Base-by-base conservation (phyloP, 2,329 filamentous ascomycete genomes). In the Byssoonygena ceratinophila region DNA sequence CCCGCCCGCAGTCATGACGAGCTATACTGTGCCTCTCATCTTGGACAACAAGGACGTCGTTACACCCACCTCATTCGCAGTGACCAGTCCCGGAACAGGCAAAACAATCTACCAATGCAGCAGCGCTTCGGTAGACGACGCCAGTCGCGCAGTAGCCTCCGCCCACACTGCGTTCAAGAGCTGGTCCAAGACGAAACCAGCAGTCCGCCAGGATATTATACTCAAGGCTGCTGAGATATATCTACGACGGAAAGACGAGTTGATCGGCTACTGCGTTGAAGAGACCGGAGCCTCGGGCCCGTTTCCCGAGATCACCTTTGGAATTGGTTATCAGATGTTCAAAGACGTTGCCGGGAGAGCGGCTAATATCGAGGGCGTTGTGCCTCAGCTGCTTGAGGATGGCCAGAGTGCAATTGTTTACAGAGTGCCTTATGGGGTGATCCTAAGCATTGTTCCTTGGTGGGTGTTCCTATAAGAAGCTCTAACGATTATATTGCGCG, bases 381-480 rank as follows among this genome's bases (percentile, higher is more conserved):
- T 78, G 16, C 77, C 77, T 0, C 66, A 67, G 2, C 70, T 73
- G 18, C 64, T 64, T 12, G 61, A 77, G 14, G 72, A 78, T 34
- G 76, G 74, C 0, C 74, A 74, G 22, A 74, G 70, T 46, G 85
- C 82, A 0, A 72, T 92, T 58, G 70, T 94, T 3, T 68, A 83
- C 57, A 83, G 82, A 63, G 85, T 90, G 67, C 87, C 88, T 0
- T 88, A 80, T 60, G 88, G 88, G 1, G 87, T 92, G 6, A 76
- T 90, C 14, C 71, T 94, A 27, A 82, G 80, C 2, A 88, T 94
- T 66, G 85, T 84, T 1, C 86, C 88, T 8, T 94, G 88, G 87
- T 89, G 73, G 60, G 68, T 31, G 34, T 29, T 29, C 27, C 9
- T 9, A 4, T n/a, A n/a, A n/a, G n/a, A n/a, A n/a, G n/a, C n/a